These are phyloP conservation scores for Keithomyces neogunnii DNA, from an alignment of 2,329 filamentous ascomycete genomes.

Conservation along the genomic window DNA sequence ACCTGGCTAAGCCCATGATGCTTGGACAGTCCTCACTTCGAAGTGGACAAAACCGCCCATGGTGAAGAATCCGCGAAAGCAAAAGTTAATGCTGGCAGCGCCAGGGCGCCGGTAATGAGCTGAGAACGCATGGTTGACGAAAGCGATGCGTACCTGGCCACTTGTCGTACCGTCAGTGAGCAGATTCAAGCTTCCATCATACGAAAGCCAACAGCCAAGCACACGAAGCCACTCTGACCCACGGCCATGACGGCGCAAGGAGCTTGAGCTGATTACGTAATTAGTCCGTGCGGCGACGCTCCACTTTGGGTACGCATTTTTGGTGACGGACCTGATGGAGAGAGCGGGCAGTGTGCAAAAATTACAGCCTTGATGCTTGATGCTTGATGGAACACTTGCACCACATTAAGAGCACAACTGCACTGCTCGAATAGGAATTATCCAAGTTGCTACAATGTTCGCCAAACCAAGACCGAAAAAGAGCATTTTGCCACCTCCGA, in stretches of 20 bases:
- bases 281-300: no score
- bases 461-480: slow-evolving; percentile 52
- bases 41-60: slow-evolving; percentile 79
- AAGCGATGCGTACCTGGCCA: not conserved
- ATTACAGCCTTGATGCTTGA: no score
- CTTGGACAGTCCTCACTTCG: slow-evolving; percentile 51
- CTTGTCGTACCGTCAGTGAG: slow-evolving; percentile 15
- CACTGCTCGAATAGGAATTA: not conserved
- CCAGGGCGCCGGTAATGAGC: slow-evolving; percentile 40
- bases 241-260: slow-evolving; percentile 13
- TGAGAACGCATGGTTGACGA: slow-evolving; percentile 44
- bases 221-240: slow-evolving; percentile 8
- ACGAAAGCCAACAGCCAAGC: not conserved
- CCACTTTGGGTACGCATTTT: no score
- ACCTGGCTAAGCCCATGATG: slow-evolving; percentile 3
- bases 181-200: slow-evolving; percentile 14
- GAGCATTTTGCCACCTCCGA: slow-evolving; percentile 44
- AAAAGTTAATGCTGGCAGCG: slow-evolving; percentile 48
- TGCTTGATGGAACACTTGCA: not conserved
- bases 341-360: no score
- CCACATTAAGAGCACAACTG: slow-evolving; percentile 1
- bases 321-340: no score
- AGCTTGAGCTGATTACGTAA: slow-evolving; percentile 20
- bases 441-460: slow-evolving; percentile 31
- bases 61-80: slow-evolving; percentile 85